A percentile compares a stretch with the other conserved stretches of the same genome.
phyloP scores from a whole-genome alignment of 2,329 filamentous ascomycete species.

The Aschersonia sp. region DNA sequence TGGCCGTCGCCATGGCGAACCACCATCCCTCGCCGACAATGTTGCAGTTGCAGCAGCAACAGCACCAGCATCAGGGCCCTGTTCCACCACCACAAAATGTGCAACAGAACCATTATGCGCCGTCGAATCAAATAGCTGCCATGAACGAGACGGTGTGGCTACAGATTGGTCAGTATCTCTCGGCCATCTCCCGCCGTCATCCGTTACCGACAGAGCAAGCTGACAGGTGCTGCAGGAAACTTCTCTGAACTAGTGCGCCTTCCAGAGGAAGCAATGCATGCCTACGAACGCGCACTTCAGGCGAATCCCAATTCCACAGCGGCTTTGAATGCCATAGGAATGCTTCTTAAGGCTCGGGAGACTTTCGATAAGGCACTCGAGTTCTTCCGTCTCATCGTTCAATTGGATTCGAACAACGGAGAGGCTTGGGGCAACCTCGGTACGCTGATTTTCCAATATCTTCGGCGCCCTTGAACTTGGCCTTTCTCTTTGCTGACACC shows the following conservation, averaged over 20 bases:
- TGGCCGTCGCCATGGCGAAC: slow-evolving; percentile 45
- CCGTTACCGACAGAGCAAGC: not conserved
- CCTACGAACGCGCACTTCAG: slow-evolving; percentile 79
- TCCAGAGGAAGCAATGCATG: slow-evolving; percentile 73
- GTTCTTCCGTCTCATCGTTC: slow-evolving; percentile 79
- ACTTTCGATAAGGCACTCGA: slow-evolving; percentile 90
- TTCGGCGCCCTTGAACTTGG: slow-evolving; percentile 1
- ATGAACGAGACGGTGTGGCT: slow-evolving; percentile 87
- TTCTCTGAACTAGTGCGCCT: slow-evolving; percentile 80
- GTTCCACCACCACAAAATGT: slow-evolving; percentile 39
- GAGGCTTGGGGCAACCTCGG: slow-evolving; percentile 94
- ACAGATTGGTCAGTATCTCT: slow-evolving; percentile 59
- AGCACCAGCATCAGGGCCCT: slow-evolving; percentile 31
- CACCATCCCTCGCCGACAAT: slow-evolving; percentile 71
- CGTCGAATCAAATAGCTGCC: slow-evolving; percentile 59
- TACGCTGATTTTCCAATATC: slow-evolving; percentile 28
- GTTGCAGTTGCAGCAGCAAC: slow-evolving; percentile 46
- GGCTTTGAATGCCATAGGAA: slow-evolving; percentile 88
- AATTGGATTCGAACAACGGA: slow-evolving; percentile 77
- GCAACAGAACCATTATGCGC: slow-evolving; percentile 42
- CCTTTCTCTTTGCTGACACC: not conserved
- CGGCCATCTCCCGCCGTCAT: not conserved
- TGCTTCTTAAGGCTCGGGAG: slow-evolving; percentile 81
- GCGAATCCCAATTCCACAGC: slow-evolving; percentile 80
- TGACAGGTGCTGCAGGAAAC: slow-evolving; percentile 40